A percentile compares a stretch with the other conserved stretches of the same genome.
These are phyloP conservation scores for Coprinopsis strossmayeri DNA, from an alignment of 768 basidiomycete species.

Conservation along the genomic window DNA sequence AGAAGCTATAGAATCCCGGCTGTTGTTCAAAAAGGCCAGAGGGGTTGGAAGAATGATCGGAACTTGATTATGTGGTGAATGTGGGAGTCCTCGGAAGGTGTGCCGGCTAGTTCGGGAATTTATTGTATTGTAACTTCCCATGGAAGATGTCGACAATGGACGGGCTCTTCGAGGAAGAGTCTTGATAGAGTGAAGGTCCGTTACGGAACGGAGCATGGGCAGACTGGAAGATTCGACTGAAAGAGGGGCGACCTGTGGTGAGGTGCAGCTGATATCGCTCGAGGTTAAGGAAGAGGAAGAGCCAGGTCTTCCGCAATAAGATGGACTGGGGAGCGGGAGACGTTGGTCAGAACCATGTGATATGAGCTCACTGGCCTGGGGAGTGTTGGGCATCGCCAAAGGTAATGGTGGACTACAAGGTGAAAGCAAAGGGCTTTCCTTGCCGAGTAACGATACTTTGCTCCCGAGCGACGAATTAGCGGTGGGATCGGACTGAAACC, in stretches of 20 bases:
- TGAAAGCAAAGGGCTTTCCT: slow-evolving; percentile 12
- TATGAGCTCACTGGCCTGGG: neutral
- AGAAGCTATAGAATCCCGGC: neutral
- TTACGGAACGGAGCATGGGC: slow-evolving; percentile 12
- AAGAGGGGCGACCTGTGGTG: slow-evolving; percentile 9
- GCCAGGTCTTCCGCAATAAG: slow-evolving; percentile 22
- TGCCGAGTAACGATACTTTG: slow-evolving; percentile 25
- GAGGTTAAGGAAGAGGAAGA: slow-evolving; percentile 24
- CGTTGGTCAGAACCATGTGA: slow-evolving; percentile 14
- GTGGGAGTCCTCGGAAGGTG: slow-evolving; percentile 51
- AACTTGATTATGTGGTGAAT: slow-evolving; percentile 51
- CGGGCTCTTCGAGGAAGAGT: slow-evolving; percentile 20
- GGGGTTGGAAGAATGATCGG: slow-evolving; percentile 67
- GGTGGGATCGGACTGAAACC: slow-evolving; percentile 17
- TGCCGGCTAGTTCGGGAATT: slow-evolving; percentile 26
- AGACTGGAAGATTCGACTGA: slow-evolving; percentile 14
- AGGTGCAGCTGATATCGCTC: slow-evolving; percentile 7
- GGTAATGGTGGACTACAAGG: slow-evolving; percentile 10
- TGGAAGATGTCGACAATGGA: slow-evolving; percentile 33
- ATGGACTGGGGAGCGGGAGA: slow-evolving; percentile 17
- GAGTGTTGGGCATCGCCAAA: too few relatives aligned
- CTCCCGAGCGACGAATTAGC: slow-evolving; percentile 23
- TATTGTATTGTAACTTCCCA: slow-evolving; percentile 19
- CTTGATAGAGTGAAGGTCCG: slow-evolving; percentile 5
- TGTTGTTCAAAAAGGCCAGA: slow-evolving; percentile 36